phyloP scores from a whole-genome alignment of 2,329 filamentous ascomycete species.

The Aureobasidium musti region DNA sequence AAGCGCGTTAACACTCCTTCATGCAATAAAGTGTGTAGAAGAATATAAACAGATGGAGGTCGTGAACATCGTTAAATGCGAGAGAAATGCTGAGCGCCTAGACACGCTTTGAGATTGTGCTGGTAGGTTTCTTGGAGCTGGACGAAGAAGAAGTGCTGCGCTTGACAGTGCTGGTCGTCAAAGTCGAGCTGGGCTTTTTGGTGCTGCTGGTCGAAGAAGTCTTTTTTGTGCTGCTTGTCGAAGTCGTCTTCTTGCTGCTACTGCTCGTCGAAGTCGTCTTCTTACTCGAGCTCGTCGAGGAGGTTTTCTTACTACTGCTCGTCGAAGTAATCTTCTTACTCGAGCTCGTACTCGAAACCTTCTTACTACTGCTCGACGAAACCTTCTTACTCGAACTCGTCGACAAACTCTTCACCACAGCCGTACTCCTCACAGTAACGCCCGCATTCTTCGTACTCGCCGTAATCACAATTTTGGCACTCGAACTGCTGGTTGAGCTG shows the following conservation, averaged over 20 bases:
- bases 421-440: neutral
- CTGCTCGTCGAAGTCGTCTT: neutral
- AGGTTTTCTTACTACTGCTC: neutral
- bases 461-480: neutral
- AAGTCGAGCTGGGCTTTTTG: neutral
- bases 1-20: no score
- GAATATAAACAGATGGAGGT: no score
- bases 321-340: neutral
- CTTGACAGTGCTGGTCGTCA: slow-evolving; percentile 1
- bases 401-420: neutral
- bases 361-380: neutral
- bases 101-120: no score
- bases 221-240: neutral
- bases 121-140: neutral
- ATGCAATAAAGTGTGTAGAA: no score
- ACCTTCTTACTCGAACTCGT: neutral
- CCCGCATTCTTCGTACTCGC: neutral
- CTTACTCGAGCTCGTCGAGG: slow-evolving; percentile 1
- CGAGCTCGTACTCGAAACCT: neutral
- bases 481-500: neutral
- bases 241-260: neutral
- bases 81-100: no score
- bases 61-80: no score
- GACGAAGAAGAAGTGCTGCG: neutral
- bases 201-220: neutral